A percentile compares a stretch with the other conserved stretches of the same genome.
phyloP scores from a whole-genome alignment of 495 filamentous ascomycete genomes.

The Penicillium maclennaniae region DNA sequence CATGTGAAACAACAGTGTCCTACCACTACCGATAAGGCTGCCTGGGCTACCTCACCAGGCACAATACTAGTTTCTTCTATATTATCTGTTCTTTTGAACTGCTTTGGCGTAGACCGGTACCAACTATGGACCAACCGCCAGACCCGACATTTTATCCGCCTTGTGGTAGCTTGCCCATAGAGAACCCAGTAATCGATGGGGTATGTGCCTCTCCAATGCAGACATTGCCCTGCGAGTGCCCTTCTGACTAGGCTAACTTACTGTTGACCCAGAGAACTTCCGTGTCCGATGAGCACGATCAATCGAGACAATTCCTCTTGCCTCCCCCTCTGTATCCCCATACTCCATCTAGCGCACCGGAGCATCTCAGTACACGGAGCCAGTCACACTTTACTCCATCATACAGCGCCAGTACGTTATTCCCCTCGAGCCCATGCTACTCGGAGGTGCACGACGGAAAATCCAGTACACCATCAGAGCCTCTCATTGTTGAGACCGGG shows the following conservation, averaged over 20 bases:
- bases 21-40: not conserved
- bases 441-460: conserved; percentile 3
- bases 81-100: not conserved
- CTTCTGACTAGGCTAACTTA: not conserved
- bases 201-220: not conserved
- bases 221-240: not conserved
- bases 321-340: not conserved
- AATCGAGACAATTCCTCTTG: not conserved
- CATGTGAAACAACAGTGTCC: not conserved
- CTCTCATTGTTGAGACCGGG: not conserved
- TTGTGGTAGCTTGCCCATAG: not conserved
- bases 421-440: conserved; percentile 1
- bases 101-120: not conserved
- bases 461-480: not conserved
- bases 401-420: not conserved
- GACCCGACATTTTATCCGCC: not conserved
- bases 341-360: not conserved
- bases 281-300: not conserved
- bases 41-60: not conserved
- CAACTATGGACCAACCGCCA: not conserved
- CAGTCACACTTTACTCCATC: not conserved
- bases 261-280: not conserved
- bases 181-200: not conserved
- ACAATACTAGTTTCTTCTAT: not conserved
- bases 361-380: not conserved